Percentiles rank a stretch among this genome's conserved stretches.
Conservation (phyloP, 2,329 filamentous ascomycete species). For the Penicillium thymicola region DNA sequence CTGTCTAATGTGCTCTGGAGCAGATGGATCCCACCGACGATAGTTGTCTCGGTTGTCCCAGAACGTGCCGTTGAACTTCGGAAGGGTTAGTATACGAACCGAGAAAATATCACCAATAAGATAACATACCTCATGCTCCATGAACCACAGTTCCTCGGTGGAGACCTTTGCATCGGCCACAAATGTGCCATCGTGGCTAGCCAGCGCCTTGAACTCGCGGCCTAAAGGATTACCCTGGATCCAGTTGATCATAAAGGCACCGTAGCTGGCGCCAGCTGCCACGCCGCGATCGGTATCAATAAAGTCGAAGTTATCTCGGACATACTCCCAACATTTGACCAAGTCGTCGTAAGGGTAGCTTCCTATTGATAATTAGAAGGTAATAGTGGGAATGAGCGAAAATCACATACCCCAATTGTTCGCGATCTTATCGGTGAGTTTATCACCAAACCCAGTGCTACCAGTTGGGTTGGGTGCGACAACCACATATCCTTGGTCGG, state of each 20-base stretch:
- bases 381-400: not conserved
- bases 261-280: constrained; percentile 42
- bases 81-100: not conserved
- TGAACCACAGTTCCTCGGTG: constrained; percentile 53
- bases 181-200: constrained; percentile 85
- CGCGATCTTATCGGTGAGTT: constrained; percentile 71
- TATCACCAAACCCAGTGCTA: constrained; percentile 77
- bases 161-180: constrained; percentile 53
- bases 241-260: constrained; percentile 63
- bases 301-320: constrained; percentile 45
- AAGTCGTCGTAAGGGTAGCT: constrained; percentile 72
- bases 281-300: constrained; percentile 40
- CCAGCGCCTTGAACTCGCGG: constrained; percentile 79
- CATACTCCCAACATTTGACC: constrained; percentile 71
- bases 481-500: constrained; percentile 82
- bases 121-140: constrained; percentile 43
- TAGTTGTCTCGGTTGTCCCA: constrained; percentile 60
- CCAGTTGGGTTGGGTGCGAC: constrained; percentile 81
- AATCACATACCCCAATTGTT: constrained; percentile 67
- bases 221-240: constrained; percentile 83
- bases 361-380: constrained; percentile 16
- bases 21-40: constrained; percentile 64
- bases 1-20: constrained; percentile 56
- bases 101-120: not conserved
- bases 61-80: constrained; percentile 47